A percentile compares a stretch with the other conserved stretches of the same genome.
Conservation (phyloP, 2,329 filamentous ascomycete species). For the Aspergillus eucalypticola region DNA sequence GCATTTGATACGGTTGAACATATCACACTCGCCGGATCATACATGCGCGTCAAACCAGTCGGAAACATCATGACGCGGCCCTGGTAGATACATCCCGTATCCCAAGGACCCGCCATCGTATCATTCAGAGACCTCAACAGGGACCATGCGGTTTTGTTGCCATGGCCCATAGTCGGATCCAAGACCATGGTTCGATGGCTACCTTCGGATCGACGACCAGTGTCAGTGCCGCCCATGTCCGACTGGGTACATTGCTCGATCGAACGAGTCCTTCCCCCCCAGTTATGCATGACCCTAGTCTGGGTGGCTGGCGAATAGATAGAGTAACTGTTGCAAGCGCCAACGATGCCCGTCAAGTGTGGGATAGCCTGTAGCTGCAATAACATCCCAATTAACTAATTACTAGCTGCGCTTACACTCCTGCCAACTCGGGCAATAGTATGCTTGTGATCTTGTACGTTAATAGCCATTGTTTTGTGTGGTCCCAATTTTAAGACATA, state of each 20-base stretch:
- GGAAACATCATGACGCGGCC: constrained; percentile 1
- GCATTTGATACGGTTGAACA: background rate
- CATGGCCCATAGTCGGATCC: background rate
- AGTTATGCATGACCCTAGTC: background rate
- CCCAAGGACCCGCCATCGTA: background rate
- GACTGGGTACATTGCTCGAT: background rate
- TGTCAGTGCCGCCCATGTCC: background rate
- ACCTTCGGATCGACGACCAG: background rate
- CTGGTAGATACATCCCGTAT: background rate
- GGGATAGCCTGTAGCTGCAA: background rate
- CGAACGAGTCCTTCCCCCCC: background rate
- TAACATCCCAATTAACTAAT: background rate
- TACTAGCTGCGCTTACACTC: background rate
- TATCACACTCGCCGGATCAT: background rate
- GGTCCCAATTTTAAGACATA: too few species aligned
- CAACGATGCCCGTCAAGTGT: background rate
- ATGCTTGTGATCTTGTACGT: background rate
- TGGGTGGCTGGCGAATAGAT: background rate
- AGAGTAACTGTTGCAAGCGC: background rate
- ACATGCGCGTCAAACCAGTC: background rate
- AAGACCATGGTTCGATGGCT: constrained; percentile 2
- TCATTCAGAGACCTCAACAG: background rate
- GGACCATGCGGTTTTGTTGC: background rate
- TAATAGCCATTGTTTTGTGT: too few species aligned
- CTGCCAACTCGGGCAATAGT: background rate